A percentile compares a stretch with the other conserved stretches of the same genome.
These are phyloP conservation scores for Corymbia citriodora DNA, from an alignment of 441 rosid genomes.

Conservation along the genomic window DNA sequence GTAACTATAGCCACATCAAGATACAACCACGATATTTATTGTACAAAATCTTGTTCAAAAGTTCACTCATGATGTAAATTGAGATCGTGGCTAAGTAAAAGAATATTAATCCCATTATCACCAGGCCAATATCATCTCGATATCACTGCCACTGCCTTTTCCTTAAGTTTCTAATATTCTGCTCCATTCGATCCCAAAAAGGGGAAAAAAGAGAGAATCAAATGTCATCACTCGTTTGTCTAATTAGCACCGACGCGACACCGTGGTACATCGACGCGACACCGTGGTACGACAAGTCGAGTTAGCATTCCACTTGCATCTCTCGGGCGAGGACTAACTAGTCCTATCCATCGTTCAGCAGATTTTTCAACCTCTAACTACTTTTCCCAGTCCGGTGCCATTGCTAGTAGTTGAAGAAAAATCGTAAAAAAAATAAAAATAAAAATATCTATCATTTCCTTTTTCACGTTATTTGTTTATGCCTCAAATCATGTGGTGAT, in stretches of 20 bases:
- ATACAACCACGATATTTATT: rapidly evolving
- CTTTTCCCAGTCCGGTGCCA: not conserved
- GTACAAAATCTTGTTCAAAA: rapidly evolving
- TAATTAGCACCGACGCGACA: not conserved
- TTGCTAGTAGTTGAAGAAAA: not conserved
- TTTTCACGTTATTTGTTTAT: not conserved
- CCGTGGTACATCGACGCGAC: not conserved
- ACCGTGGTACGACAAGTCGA: too few species aligned
- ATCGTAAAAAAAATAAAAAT: too few species aligned
- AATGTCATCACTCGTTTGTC: not conserved
- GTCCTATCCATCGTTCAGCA: not conserved
- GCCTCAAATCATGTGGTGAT: not conserved
- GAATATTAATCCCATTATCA: not conserved
- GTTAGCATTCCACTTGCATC: not conserved
- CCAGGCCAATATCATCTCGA: not conserved
- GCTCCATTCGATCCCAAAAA: not conserved
- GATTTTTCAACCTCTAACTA: not conserved
- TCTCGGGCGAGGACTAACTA: not conserved
- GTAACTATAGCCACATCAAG: not conserved
- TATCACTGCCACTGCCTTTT: rapidly evolving
- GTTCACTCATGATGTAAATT: rapidly evolving
- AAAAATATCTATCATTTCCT: not conserved
- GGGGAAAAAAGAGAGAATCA: not conserved
- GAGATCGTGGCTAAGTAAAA: rapidly evolving
- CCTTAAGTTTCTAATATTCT: not conserved